Conservation (phyloP, 345 rosid genomes). For the Ceriops decandra region DNA sequence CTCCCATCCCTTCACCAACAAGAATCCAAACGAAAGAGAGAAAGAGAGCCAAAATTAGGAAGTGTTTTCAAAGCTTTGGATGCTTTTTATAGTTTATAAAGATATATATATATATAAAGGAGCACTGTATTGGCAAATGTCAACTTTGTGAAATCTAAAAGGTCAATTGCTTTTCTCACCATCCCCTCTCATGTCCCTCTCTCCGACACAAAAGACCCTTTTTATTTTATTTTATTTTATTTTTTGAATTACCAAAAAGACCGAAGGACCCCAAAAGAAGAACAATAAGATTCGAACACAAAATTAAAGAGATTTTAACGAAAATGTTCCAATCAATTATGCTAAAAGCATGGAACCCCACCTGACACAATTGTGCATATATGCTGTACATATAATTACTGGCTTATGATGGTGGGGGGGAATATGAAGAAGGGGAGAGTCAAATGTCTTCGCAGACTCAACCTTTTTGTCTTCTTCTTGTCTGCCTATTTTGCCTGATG, state of each 20-base stretch:
- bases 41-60: neutral
- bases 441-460: constrained; percentile 44
- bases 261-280: too few relatives aligned
- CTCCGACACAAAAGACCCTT: too few relatives aligned
- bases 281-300: too few relatives aligned
- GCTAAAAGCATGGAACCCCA: too few relatives aligned
- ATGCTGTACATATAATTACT: constrained; percentile 23
- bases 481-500: constrained; percentile 33
- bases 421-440: constrained; percentile 14
- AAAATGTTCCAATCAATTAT: too few relatives aligned
- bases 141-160: constrained; percentile 32
- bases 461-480: constrained; percentile 48
- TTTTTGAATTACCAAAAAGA: too few relatives aligned
- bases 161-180: constrained; percentile 41
- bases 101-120: neutral
- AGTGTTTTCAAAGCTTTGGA: constrained; percentile 29
- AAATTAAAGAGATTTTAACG: too few relatives aligned
- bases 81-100: constrained; percentile 23
- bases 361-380: neutral
- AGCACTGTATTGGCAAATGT: constrained; percentile 30
- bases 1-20: constrained; percentile 36
- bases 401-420: constrained; percentile 29
- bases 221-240: too few relatives aligned
- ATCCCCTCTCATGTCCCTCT: neutral
- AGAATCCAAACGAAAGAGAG: constrained; percentile 29